phyloP scores from a whole-genome alignment of 257 asterid genomes.

The Solanum piurae region DNA sequence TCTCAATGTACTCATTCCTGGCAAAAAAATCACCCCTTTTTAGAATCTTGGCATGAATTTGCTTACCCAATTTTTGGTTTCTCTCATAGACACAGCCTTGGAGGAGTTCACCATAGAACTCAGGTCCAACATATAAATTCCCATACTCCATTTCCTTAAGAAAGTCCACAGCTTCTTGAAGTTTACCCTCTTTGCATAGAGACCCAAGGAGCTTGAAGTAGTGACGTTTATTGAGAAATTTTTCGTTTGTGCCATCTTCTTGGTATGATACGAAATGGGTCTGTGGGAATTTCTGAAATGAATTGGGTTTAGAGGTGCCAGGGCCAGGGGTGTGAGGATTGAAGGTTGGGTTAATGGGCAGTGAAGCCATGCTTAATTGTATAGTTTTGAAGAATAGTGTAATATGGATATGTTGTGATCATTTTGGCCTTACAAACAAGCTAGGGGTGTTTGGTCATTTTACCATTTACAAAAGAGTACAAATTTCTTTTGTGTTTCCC shows the following conservation, averaged over 20 bases:
- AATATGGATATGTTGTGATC: neutral
- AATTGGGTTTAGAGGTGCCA: neutral
- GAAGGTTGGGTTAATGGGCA: neutral
- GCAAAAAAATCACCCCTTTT: constrained; percentile 13
- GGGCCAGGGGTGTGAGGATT: neutral
- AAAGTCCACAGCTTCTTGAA: constrained; percentile 13
- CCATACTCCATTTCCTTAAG: constrained; percentile 7
- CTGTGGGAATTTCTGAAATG: neutral
- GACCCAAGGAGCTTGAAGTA: constrained; percentile 4
- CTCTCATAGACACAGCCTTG: constrained; percentile 18
- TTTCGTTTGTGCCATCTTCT: neutral
- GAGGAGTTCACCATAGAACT: constrained; percentile 16
- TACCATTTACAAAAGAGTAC: neutral
- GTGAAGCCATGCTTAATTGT: constrained; percentile 14
- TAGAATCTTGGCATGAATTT: constrained; percentile 13
- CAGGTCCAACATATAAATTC: constrained; percentile 6
- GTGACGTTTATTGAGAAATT: neutral
- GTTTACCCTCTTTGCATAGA: constrained; percentile 16
- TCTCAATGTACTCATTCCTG: constrained; percentile 17
- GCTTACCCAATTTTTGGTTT: constrained; percentile 14
- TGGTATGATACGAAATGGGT: neutral
- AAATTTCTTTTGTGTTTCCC: neutral
- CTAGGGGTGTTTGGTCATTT: neutral
- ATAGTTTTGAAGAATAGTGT: neutral
- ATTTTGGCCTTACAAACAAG: neutral